Base-by-base conservation (phyloP, 2,329 filamentous ascomycete genomes). In the Pseudogymnoascus sp. region DNA sequence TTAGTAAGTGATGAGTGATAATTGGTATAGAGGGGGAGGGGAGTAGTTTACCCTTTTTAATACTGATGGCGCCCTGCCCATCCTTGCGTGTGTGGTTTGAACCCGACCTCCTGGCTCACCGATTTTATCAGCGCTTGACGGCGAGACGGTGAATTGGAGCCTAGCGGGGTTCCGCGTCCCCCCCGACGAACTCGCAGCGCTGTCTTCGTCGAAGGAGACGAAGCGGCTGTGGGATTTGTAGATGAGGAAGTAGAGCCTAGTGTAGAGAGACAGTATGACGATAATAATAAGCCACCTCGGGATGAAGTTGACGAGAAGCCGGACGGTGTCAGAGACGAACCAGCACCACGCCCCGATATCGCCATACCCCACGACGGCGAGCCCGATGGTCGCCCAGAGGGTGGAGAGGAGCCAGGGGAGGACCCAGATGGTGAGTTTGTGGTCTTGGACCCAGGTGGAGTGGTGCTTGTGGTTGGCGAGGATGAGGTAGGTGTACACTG, bases 211-310 rank as follows among this genome's bases (percentile, higher is more conserved):
- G 64, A 75, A 71, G 11, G 70, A 73, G 33, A 69, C 67, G 65
- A 76, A 72, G 10, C 70, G 69, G 37, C 68, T 70, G 62, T 77
- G 75, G 1, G 76, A 75, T 64, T 68, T 73, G 62, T 75, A 73
- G 35, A 79, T 74, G 59, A 78, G 66, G 65, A 73, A 71, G 66
- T 77, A 78, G 10, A 78, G 70, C 11, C 72, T 70, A 5, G 72
- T 68, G 64, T 79, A 78, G 40, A 79, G 72, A 6, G 62, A 65
- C 26, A 77, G 69, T 62, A 79, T 76, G 31, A 66, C 65, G 56
- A 72, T 65, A 59, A 78, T 77, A 61, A 79, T 78, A 61, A 73
- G 31, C 77, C 77, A 78, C 22, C 77, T 71, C 4, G 75, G 76
- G 19, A 78, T 68, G 65, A 79, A 79, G 67, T 78, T 78, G 40